These are phyloP conservation scores for Cymbidium sinense DNA, from an alignment of 106 monocot species.

Conservation along the genomic window DNA sequence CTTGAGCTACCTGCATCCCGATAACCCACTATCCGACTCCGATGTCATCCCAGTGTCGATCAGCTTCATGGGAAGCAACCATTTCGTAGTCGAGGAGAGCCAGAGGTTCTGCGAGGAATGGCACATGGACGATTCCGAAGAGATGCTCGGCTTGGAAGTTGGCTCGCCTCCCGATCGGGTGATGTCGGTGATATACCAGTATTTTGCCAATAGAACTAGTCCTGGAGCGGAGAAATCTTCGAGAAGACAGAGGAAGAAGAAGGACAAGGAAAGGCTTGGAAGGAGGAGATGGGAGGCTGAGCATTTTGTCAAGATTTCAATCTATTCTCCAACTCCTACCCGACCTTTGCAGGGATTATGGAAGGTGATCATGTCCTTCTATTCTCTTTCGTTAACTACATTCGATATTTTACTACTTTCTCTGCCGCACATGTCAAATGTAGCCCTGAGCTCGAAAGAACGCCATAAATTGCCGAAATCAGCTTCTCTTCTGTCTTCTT, in stretches of 20 bases:
- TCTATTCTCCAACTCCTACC: constrained; percentile 38
- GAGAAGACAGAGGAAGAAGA: constrained; percentile 71
- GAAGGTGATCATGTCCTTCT: constrained; percentile 59
- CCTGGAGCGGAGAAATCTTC: constrained; percentile 46
- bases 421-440: background rate
- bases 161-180: constrained; percentile 59
- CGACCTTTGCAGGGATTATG: constrained; percentile 89
- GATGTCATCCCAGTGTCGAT: constrained; percentile 52
- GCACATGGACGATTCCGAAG: constrained; percentile 14
- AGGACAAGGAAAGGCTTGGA: constrained; percentile 37
- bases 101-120: constrained; percentile 10
- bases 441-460: background rate
- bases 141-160: constrained; percentile 12
- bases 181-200: constrained; percentile 74
- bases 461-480: background rate
- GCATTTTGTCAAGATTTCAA: constrained; percentile 73
- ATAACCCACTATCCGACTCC: constrained; percentile 6
- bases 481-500: background rate
- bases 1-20: constrained; percentile 25
- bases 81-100: constrained; percentile 65
- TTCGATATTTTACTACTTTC: background rate
- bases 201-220: constrained; percentile 85
- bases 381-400: background rate
- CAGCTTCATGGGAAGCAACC: constrained; percentile 60
- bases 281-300: constrained; percentile 41